phyloP scores from a whole-genome alignment of 192 early-diverging fungal species.

The Rhizophagus sp. region DNA sequence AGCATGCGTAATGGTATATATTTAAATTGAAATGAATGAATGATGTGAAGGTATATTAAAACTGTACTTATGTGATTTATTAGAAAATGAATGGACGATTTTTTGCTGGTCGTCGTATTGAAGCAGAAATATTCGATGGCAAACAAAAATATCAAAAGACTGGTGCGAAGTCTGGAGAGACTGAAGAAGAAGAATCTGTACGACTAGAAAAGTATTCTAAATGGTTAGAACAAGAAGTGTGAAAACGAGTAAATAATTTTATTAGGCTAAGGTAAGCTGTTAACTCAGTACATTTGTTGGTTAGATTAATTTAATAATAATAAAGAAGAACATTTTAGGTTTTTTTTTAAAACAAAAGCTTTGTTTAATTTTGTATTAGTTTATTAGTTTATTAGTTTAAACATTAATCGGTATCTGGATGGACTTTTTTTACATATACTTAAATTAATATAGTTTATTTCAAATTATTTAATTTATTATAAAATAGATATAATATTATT shows the following conservation, averaged over 20 bases:
- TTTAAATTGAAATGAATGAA: neutral
- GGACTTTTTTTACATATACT: no score
- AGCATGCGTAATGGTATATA: slow-evolving; percentile 80
- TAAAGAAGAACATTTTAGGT: neutral
- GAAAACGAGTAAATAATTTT: slow-evolving; percentile 6
- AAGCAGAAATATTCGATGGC: slow-evolving; percentile 79
- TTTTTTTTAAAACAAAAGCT: neutral
- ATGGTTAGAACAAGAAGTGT: slow-evolving; percentile 76
- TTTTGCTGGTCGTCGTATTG: slow-evolving; percentile 83
- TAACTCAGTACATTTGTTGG: neutral
- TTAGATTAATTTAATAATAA: neutral
- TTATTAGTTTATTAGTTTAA: no score
- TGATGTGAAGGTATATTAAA: neutral
- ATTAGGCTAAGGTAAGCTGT: neutral
- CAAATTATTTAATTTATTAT: neutral
- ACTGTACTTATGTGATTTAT: neutral
- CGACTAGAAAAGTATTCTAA: slow-evolving; percentile 84
- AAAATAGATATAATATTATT: neutral
- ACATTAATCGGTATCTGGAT: no score
- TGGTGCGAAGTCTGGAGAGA: slow-evolving; percentile 52
- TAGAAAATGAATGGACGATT: slow-evolving; percentile 90
- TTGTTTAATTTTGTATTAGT: no score
- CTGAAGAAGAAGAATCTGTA: slow-evolving; percentile 73
- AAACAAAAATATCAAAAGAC: slow-evolving; percentile 73
- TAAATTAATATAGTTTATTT: neutral